Percentiles rank a stretch among this genome's conserved stretches.
Evolutionary conservation across 148 eudicot genomes (phyloP).

Genomic region (Diospyros kaki): DNA sequence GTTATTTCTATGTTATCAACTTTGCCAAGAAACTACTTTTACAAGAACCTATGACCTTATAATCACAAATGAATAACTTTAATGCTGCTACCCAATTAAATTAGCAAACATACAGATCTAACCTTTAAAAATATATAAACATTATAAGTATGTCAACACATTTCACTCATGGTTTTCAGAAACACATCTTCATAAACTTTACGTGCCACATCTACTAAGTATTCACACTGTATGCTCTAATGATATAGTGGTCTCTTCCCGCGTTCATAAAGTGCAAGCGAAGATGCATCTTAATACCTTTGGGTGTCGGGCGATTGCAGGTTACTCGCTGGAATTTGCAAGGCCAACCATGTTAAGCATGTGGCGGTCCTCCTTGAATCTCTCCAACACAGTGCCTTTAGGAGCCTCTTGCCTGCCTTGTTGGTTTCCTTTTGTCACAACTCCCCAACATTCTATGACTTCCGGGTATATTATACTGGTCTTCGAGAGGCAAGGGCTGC

Average conservation of each 20-base stretch:
- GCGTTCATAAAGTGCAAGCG: neutral
- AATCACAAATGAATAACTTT: no score
- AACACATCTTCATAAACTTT: neutral
- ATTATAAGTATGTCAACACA: neutral
- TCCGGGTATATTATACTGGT: slow-evolving; percentile 65
- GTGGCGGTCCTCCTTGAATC: slow-evolving; percentile 87
- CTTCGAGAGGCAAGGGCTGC: slow-evolving; percentile 71
- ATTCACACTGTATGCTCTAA: neutral
- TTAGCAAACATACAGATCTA: no score
- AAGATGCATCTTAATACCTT: neutral
- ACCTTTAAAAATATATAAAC: no score
- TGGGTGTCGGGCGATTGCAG: neutral
- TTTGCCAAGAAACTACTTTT: no score
- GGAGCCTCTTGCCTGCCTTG: slow-evolving; percentile 29
- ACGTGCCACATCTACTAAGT: neutral
- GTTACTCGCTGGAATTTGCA: slow-evolving; percentile 72
- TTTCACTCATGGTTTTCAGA: neutral
- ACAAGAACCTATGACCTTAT: no score
- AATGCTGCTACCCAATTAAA: no score
- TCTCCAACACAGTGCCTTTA: slow-evolving; percentile 77
- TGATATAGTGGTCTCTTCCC: neutral
- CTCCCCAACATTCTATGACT: slow-evolving; percentile 95
- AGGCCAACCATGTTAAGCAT: slow-evolving; percentile 94
- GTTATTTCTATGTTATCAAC: no score
- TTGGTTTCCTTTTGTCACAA: slow-evolving; percentile 47